phyloP scores from a whole-genome alignment of 2,329 filamentous ascomycete species.

The Neospermospora avenae region DNA sequence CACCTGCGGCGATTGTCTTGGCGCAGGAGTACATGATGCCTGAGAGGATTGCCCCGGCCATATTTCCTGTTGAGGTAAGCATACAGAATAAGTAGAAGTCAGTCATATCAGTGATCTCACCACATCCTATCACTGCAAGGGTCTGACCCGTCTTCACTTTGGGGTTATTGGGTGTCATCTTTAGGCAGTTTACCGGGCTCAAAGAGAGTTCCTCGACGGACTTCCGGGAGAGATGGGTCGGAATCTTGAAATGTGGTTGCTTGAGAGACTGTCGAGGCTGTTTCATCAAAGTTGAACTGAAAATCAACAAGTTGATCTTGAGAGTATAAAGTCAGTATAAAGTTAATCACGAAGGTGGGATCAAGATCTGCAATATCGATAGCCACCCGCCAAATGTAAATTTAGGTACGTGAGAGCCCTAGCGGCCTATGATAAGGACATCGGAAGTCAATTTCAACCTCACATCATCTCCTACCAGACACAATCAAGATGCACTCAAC shows the following conservation, averaged over 20 bases:
- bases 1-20: slow-evolving; percentile 10
- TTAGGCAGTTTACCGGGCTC: not conserved
- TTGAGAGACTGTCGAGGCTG: not conserved
- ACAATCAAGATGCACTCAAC: not conserved
- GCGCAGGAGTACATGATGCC: slow-evolving; percentile 26
- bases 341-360: not conserved
- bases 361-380: not conserved
- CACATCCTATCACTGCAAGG: slow-evolving; percentile 9
- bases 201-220: not conserved
- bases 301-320: no score
- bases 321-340: no score
- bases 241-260: not conserved
- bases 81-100: not conserved
- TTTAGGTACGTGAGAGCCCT: not conserved
- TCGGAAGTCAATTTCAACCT: not conserved
- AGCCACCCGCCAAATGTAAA: not conserved
- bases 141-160: not conserved
- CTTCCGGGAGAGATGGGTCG: no score
- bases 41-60: slow-evolving; percentile 30
- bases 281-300: no score
- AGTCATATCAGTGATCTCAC: not conserved
- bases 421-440: not conserved
- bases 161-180: slow-evolving; percentile 1
- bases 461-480: not conserved
- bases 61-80: slow-evolving; percentile 24